Percentiles rank a stretch among this genome's conserved stretches.
Evolutionary conservation across 345 rosid genomes (phyloP).

Genomic region (Durio zibethinus): DNA sequence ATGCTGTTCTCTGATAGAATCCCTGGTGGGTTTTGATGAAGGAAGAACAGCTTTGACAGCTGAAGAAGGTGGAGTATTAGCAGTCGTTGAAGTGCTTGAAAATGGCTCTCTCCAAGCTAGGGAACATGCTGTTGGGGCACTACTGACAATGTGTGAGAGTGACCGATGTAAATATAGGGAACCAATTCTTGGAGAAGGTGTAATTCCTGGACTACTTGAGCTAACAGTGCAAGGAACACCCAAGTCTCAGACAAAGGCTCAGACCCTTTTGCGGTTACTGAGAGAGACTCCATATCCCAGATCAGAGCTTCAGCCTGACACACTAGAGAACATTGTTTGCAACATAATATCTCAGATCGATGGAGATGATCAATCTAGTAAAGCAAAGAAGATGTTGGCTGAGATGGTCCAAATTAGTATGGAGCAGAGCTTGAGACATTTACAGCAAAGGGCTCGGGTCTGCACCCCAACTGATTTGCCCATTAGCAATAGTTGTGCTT

Average conservation of each 20-base stretch:
- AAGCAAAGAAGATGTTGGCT: constrained; percentile 92
- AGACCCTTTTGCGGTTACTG: constrained; percentile 61
- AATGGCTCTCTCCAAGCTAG: constrained; percentile 79
- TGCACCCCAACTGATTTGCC: constrained; percentile 65
- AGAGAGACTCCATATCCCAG: constrained; percentile 69
- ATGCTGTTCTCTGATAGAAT: constrained; percentile 74
- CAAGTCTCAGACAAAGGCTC: constrained; percentile 73
- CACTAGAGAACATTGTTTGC: constrained; percentile 83
- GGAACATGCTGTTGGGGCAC: constrained; percentile 82
- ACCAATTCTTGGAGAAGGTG: constrained; percentile 93
- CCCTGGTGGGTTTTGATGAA: constrained; percentile 68
- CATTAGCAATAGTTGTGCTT: constrained; percentile 37
- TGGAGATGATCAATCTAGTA: constrained; percentile 83
- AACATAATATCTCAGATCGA: constrained; percentile 86
- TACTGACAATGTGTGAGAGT: constrained; percentile 74
- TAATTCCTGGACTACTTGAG: constrained; percentile 93
- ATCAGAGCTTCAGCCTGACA: constrained; percentile 75
- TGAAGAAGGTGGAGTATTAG: constrained; percentile 81
- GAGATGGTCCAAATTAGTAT: constrained; percentile 99
- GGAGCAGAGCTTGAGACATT: constrained; percentile 95
- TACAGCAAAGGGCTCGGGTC: constrained; percentile 88
- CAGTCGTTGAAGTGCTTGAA: constrained; percentile 82
- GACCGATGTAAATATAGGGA: constrained; percentile 85
- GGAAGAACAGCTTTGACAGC: constrained; percentile 59
- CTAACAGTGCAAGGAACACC: constrained; percentile 94